Conservation (phyloP, 441 rosid genomes). For the Eruca vesicaria region DNA sequence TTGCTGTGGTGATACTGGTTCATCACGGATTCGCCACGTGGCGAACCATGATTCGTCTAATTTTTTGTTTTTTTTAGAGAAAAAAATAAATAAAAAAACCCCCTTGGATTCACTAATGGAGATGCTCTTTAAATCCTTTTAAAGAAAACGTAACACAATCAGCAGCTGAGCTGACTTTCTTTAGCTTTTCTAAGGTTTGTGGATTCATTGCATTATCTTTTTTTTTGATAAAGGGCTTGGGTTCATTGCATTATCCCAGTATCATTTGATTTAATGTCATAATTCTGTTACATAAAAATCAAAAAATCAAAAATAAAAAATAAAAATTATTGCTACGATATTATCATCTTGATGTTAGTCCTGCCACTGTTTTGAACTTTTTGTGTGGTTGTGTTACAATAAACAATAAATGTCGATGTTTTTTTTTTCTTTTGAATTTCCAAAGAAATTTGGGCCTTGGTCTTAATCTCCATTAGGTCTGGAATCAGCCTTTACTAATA, state of each 20-base stretch:
- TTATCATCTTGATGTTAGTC: constrained; percentile 24
- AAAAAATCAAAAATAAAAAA: no score
- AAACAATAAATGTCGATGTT: neutral
- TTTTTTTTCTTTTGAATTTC: no score
- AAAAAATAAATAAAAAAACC: no score
- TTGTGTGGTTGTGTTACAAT: neutral
- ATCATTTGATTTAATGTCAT: constrained; percentile 9
- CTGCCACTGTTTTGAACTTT: constrained; percentile 9
- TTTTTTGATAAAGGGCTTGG: no score
- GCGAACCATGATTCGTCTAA: no score
- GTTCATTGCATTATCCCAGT: constrained; percentile 31
- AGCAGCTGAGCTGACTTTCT: constrained; percentile 25
- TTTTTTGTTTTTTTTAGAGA: no score
- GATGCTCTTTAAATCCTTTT: constrained; percentile 19
- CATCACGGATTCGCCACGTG: no score
- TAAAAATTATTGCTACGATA: constrained; percentile 5
- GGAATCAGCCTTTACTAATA: no score
- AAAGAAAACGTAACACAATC: constrained; percentile 21
- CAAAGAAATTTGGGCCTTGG: no score
- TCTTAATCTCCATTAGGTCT: no score
- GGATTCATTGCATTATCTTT: constrained; percentile 29
- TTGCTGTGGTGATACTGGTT: no score
- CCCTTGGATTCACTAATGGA: no score
- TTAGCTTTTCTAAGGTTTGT: constrained; percentile 24
- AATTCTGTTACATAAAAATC: neutral